Percentiles rank a stretch among this genome's conserved stretches.
These are phyloP conservation scores for Cicer cuneatum DNA, from an alignment of 306 rosid genomes.

Conservation along the genomic window DNA sequence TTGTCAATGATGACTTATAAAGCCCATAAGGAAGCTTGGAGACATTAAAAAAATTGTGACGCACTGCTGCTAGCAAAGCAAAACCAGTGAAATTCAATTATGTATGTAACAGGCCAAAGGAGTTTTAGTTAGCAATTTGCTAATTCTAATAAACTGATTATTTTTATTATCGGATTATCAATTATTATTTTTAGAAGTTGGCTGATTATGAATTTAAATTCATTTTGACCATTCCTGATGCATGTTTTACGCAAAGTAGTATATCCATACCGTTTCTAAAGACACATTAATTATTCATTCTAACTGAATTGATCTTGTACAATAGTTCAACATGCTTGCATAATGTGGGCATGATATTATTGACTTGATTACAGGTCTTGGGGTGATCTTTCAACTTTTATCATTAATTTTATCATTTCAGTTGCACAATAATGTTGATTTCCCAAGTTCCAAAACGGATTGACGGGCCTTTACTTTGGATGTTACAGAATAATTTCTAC, in stretches of 20 bases:
- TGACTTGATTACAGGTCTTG: conserved; percentile 42
- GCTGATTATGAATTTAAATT: background rate
- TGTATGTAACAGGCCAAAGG: background rate
- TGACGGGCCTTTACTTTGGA: conserved; percentile 3
- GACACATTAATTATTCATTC: conserved; percentile 1
- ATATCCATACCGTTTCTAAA: background rate
- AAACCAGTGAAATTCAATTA: background rate
- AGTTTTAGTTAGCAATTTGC: background rate
- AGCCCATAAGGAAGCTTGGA: background rate
- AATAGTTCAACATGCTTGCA: background rate
- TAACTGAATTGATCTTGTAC: background rate
- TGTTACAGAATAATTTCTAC: background rate
- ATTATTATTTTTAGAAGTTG: background rate
- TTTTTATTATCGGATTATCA: too few relatives aligned
- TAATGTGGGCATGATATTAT: conserved; percentile 32
- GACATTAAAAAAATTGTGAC: conserved; percentile 2
- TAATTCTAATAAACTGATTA: background rate
- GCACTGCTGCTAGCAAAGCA: background rate
- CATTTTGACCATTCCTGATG: background rate
- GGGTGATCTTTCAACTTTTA: conserved; percentile 14
- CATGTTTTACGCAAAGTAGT: background rate
- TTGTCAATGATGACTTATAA: conserved; percentile 11
- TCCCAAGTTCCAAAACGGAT: conserved; percentile 9
- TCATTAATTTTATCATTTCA: conserved; percentile 33
- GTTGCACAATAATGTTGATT: conserved; percentile 42